phyloP scores from a whole-genome alignment of 768 basidiomycete genomes.

The Coprinopsis sp. region DNA sequence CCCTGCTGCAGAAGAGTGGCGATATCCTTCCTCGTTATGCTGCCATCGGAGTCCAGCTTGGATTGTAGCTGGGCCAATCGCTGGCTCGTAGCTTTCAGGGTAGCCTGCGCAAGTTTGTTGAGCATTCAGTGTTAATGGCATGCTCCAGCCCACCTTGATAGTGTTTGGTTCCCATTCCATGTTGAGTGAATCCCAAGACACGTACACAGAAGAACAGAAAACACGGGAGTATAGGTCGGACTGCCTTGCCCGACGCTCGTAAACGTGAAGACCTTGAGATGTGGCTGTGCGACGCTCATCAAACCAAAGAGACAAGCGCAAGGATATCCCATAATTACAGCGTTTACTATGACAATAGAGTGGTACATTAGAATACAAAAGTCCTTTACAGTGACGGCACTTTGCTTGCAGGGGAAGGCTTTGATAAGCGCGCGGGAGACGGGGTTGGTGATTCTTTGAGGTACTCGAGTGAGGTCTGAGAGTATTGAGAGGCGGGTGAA shows the following conservation, averaged over 20 bases:
- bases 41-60: slow-evolving; percentile 59
- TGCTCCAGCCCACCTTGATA: slow-evolving; percentile 30
- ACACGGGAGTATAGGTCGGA: too few relatives aligned
- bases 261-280: too few relatives aligned
- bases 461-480: not conserved
- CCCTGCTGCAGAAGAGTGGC: slow-evolving; percentile 59
- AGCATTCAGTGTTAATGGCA: slow-evolving; percentile 6
- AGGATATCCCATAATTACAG: too few relatives aligned
- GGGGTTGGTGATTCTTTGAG: not conserved
- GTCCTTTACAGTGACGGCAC: not conserved
- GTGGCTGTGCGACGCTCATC: too few relatives aligned
- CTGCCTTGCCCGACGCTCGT: too few relatives aligned
- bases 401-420: not conserved
- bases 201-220: not conserved
- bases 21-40: slow-evolving; percentile 63
- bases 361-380: not conserved
- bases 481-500: too few relatives aligned
- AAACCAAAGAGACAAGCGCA: too few relatives aligned
- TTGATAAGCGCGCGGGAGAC: not conserved
- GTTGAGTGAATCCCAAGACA: not conserved
- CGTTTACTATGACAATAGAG: too few relatives aligned
- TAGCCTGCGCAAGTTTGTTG: slow-evolving; percentile 37
- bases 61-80: slow-evolving; percentile 67
- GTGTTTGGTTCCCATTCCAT: slow-evolving; percentile 32
- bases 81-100: slow-evolving; percentile 60